phyloP scores from a whole-genome alignment of 805 yeast species.

The Wickerhamomyces canadensis region DNA sequence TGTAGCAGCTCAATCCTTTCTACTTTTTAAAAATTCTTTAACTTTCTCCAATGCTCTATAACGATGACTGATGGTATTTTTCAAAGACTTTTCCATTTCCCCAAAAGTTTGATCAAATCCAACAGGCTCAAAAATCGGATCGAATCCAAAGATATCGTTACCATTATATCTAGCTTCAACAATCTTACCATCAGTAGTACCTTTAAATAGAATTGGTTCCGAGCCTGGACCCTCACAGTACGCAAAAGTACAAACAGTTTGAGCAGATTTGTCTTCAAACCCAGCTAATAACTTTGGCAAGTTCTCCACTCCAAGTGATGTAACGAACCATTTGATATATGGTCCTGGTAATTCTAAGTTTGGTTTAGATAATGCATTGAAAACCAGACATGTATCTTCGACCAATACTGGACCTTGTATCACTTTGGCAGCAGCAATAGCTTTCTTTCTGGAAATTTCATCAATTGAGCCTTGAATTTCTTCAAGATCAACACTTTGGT shows the following conservation, averaged over 20 bases:
- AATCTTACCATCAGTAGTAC: constrained; percentile 73
- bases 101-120: constrained; percentile 79
- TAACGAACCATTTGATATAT: constrained; percentile 87
- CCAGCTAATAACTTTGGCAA: constrained; percentile 72
- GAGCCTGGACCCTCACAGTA: constrained; percentile 77
- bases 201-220: constrained; percentile 77
- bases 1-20: too few species aligned
- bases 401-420: constrained; percentile 80
- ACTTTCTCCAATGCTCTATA: constrained; percentile 75
- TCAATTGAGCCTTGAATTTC: constrained; percentile 88
- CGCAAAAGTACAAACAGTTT: constrained; percentile 90
- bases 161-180: constrained; percentile 62
- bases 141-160: constrained; percentile 89
- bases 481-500: constrained; percentile 70
- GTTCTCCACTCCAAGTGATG: constrained; percentile 68
- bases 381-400: constrained; percentile 91
- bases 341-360: constrained; percentile 79
- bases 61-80: constrained; percentile 85
- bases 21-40: constrained; percentile 42
- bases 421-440: constrained; percentile 60
- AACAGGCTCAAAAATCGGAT: constrained; percentile 78
- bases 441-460: constrained; percentile 77
- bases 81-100: constrained; percentile 52
- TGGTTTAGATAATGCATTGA: constrained; percentile 63
- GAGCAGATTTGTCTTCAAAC: constrained; percentile 79